Percentiles rank a stretch among this genome's conserved stretches.
phyloP scores from a whole-genome alignment of 2,329 filamentous ascomycete genomes.

The Capronia epimyces region DNA sequence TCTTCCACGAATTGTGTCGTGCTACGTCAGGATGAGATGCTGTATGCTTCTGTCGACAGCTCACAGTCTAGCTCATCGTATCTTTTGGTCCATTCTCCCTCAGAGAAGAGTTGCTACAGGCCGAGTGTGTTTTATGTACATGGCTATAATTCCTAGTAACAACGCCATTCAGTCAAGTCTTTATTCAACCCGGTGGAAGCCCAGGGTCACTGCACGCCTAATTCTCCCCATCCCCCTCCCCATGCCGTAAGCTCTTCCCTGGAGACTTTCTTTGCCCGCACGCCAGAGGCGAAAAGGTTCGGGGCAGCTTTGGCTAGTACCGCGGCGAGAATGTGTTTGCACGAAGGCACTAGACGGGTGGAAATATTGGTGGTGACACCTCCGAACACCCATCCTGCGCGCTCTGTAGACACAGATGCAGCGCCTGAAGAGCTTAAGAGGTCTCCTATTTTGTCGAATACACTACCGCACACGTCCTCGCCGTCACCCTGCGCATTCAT shows the following conservation, averaged over 20 bases:
- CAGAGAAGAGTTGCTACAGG: too few relatives aligned
- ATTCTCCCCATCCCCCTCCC: constrained; percentile 46
- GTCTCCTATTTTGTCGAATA: not conserved
- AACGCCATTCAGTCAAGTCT: too few relatives aligned
- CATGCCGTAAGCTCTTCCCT: constrained; percentile 69
- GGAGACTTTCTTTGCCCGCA: constrained; percentile 51
- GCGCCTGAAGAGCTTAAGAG: not conserved
- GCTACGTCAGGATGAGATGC: too few relatives aligned
- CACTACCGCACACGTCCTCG: constrained; percentile 9
- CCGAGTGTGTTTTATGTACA: too few relatives aligned
- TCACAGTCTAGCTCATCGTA: too few relatives aligned
- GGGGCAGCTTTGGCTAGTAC: constrained; percentile 64
- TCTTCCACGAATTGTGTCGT: too few relatives aligned
- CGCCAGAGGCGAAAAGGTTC: constrained; percentile 51
- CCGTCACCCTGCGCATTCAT: constrained; percentile 26
- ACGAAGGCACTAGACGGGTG: constrained; percentile 51
- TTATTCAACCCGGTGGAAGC: too few relatives aligned
- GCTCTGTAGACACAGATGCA: constrained; percentile 2
- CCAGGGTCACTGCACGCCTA: constrained; percentile 17
- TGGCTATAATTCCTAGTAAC: too few relatives aligned
- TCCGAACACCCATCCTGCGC: constrained; percentile 34
- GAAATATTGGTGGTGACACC: constrained; percentile 31
- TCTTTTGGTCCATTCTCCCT: too few relatives aligned
- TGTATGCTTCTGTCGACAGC: too few relatives aligned
- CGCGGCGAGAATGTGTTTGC: constrained; percentile 87